These are phyloP conservation scores for Cladosporium sp. DNA, from an alignment of 2,329 filamentous ascomycete species.

Conservation along the genomic window DNA sequence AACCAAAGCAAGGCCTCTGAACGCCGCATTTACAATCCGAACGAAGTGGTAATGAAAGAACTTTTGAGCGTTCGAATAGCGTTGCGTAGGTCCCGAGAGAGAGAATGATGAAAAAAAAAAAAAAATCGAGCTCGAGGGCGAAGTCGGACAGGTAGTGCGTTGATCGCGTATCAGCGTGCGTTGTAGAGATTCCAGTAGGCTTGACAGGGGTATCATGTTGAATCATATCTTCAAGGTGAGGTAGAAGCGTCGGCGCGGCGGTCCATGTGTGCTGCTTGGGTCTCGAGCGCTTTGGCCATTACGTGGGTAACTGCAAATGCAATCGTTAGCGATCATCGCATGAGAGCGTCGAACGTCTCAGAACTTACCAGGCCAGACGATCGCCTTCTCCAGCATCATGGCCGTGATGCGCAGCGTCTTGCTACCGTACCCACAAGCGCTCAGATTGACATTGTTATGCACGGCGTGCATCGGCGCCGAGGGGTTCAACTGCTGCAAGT, in stretches of 20 bases:
- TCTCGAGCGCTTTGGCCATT: slow-evolving; percentile 60
- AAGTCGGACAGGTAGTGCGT: too few species aligned
- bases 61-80: not conserved
- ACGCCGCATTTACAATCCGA: too few species aligned
- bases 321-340: not conserved
- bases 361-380: slow-evolving; percentile 81
- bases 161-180: too few species aligned
- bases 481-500: slow-evolving; percentile 38
- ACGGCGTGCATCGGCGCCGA: slow-evolving; percentile 43
- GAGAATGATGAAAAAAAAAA: not conserved
- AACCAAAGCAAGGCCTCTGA: not conserved
- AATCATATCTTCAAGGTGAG: slow-evolving; percentile 1
- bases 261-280: slow-evolving; percentile 58
- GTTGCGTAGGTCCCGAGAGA: not conserved
- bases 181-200: not conserved
- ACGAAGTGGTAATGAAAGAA: not conserved
- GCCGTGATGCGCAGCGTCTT: slow-evolving; percentile 80
- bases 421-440: slow-evolving; percentile 65
- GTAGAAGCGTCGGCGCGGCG: slow-evolving; percentile 50
- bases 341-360: not conserved
- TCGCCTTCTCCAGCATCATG: slow-evolving; percentile 79
- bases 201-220: not conserved
- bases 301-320: slow-evolving; percentile 54
- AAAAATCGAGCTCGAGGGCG: too few species aligned
- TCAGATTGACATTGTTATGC: slow-evolving; percentile 39